Base-by-base conservation (phyloP, 768 basidiomycete species). In the Podaxis pistillaris region DNA sequence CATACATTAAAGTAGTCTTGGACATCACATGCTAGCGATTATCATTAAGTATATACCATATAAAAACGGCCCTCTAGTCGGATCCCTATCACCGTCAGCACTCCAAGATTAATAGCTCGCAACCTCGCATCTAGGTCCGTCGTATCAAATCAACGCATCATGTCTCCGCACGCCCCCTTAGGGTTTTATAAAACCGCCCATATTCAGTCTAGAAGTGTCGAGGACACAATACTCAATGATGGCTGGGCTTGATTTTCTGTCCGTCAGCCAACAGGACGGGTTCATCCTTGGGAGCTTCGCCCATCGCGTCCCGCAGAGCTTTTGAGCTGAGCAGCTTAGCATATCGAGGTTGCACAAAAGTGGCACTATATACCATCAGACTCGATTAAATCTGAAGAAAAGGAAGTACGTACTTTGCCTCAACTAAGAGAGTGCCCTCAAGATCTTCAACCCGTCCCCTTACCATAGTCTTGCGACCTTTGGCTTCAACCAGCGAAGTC, bases 281-380 rank as follows among this genome's bases (percentile, higher is more conserved):
- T 53, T 74, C 69, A 51, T 75, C 70, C 24, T 74, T 67, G 6
- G 75, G 73, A 41, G 84, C 83, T 57, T 83, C 81, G 6, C 93
- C 93, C 75, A 94, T 81, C 1, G 84, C 81, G 64, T 88, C 83
- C 59, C 80, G 81, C 0, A 94, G 73, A 2, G 82, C 79, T 1
- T 75, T 76, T 40, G 82, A 81, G 66, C 86, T 85, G 28, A 97
- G 79, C 55, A 94, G 78, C 61, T 88, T 86, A 2, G 95, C 91
- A 68, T 96, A 94, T 62, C 86, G 87, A 1, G 96, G 96, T 68
- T 98, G 94, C 13, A 98, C 86, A 69, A 96, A 97, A 40, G 89
- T 79, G 0, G 85, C 91, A 0, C 92, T 93, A 69, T 12, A 40
- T 41, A 57, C 6, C 49, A 30, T 58, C 0, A 26, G 2, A 1